These are phyloP conservation scores for Lecanicillium sp. DNA, from an alignment of 2,329 filamentous ascomycete genomes.

Conservation along the genomic window DNA sequence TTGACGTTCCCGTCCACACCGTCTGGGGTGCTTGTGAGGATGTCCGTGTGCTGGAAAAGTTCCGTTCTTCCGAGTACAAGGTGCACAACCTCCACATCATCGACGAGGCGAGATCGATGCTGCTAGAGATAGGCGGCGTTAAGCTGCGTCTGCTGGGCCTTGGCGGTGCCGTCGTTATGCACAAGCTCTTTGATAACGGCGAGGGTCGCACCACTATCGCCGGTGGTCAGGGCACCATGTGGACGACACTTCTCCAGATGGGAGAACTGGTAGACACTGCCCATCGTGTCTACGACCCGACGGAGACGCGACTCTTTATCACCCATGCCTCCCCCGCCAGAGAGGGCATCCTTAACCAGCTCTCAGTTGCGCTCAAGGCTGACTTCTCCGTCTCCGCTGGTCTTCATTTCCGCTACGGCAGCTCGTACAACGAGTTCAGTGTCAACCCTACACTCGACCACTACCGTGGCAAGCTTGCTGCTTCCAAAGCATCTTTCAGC, in stretches of 20 bases:
- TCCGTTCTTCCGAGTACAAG: slow-evolving; percentile 96
- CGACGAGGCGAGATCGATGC: slow-evolving; percentile 91
- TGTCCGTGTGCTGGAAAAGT: slow-evolving; percentile 94
- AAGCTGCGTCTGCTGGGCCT: slow-evolving; percentile 91
- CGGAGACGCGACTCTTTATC: slow-evolving; percentile 92
- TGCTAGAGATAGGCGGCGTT: slow-evolving; percentile 90
- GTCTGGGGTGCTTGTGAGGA: slow-evolving; percentile 99
- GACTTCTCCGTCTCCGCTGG: slow-evolving; percentile 98
- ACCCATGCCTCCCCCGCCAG: slow-evolving; percentile 95
- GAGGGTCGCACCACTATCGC: slow-evolving; percentile 97
- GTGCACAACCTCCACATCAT: slow-evolving; percentile 97
- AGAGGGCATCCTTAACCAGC: slow-evolving; percentile 93
- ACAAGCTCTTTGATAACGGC: slow-evolving; percentile 98
- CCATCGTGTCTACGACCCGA: slow-evolving; percentile 96
- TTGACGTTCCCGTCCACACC: slow-evolving; percentile 95
- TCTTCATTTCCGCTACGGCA: slow-evolving; percentile 96
- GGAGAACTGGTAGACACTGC: slow-evolving; percentile 96
- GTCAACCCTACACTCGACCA: slow-evolving; percentile 97
- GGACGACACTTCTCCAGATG: slow-evolving; percentile 97
- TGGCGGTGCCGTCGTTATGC: slow-evolving; percentile 96
- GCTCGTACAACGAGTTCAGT: slow-evolving; percentile 99
- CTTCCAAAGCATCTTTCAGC: slow-evolving; percentile 96
- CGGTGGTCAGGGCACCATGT: slow-evolving; percentile 98
- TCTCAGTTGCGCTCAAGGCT: slow-evolving; percentile 93
- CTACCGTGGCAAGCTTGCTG: slow-evolving; percentile 95